phyloP scores from a whole-genome alignment of 2,329 filamentous ascomycete species.

The Xylariaceae sp. region DNA sequence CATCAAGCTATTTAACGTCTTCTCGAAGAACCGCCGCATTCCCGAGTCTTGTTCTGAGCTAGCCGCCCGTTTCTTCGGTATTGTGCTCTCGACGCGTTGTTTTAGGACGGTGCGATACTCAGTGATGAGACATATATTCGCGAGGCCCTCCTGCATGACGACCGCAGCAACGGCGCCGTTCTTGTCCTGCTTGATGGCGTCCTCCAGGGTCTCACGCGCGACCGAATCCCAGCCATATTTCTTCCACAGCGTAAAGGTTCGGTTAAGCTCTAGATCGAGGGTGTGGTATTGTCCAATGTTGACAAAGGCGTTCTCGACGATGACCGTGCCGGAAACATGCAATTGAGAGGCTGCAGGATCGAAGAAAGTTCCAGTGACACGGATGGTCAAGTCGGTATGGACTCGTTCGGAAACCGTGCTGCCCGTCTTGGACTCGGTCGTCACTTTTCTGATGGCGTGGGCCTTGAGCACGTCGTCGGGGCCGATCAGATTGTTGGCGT shows the following conservation, averaged over 20 bases:
- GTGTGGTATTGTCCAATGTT: conserved; percentile 53
- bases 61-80: conserved; percentile 63
- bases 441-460: conserved; percentile 52
- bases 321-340: conserved; percentile 51
- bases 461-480: conserved; percentile 49
- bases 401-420: conserved; percentile 45
- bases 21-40: conserved; percentile 72
- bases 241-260: conserved; percentile 86
- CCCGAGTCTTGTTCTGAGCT: conserved; percentile 64
- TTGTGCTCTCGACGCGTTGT: conserved; percentile 59
- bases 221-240: conserved; percentile 85
- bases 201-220: conserved; percentile 68
- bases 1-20: conserved; percentile 67
- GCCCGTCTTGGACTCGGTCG: conserved; percentile 40
- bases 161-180: conserved; percentile 82
- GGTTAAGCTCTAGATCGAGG: conserved; percentile 76
- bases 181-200: conserved; percentile 72
- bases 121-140: conserved; percentile 78
- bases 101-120: conserved; percentile 73
- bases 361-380: conserved; percentile 53
- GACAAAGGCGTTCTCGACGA: conserved; percentile 48
- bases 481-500: conserved; percentile 56
- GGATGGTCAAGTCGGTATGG: conserved; percentile 53
- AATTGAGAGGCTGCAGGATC: conserved; percentile 50
- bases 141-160: conserved; percentile 84